Evolutionary conservation across 2,329 filamentous ascomycete species (phyloP), one percentile per base, ranked within the genome.

Genomic region (Trichoderma aggressivum): DNA sequence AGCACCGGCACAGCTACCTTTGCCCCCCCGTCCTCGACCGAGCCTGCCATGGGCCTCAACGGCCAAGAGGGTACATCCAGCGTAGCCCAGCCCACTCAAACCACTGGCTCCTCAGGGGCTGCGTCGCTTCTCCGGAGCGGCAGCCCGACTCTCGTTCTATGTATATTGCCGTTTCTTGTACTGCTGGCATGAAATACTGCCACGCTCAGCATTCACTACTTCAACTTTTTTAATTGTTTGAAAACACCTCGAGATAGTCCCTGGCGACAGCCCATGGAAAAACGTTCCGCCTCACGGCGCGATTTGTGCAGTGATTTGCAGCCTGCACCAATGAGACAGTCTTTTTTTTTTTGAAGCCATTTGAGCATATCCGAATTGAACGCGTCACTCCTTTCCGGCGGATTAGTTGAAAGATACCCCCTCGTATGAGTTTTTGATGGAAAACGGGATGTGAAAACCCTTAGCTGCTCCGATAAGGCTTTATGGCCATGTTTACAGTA

Each of bases 111-210:
- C 21, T 63, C 67, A 6, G 65, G 53, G 18, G 67, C 67, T 24
- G 18, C 26, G 12, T 63, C 67, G 12, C 32, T 70, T 39, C 10
- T 55, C 55, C 67, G 24, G 36, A 43, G 32, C 47, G 43, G 43
- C 21, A 28, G 58, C 58, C 34, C 60, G 8, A 7, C 43, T 24
- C n/a, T 62, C 32, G 55, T 32, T 24, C 34, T 70, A n/a, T 63
- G 67, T 58, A 47, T 70, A 58, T 70, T 70, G 47, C 67, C 67
- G 18, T 63, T 70, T 34, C 24, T 70, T 63, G 60, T 63, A 63
- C 18, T 70, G 59, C 59, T 70, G 59, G 59, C 43, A 63, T 70
- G 67, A 70, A 56, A 63, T 21, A 56, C 5, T 63, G 14, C 66
- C 36, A 60, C 10, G 39, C 39, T 61, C 39, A 26, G 1, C 36